These are phyloP conservation scores for Hyphopichia pseudoburtonii DNA, from an alignment of 1,139 yeast species.

Conservation along the genomic window DNA sequence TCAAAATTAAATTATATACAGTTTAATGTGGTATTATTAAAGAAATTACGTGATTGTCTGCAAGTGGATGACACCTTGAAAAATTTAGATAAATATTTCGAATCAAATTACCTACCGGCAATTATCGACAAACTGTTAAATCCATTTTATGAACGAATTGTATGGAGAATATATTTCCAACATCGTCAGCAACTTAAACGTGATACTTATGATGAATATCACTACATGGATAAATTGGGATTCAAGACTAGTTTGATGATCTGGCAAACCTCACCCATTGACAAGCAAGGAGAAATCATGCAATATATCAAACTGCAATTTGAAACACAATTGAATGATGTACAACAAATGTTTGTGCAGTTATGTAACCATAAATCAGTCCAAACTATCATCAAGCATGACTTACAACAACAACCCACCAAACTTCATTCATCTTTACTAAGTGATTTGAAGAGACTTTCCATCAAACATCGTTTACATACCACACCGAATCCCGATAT, in stretches of 20 bases:
- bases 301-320: conserved; percentile 15
- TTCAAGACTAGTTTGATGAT: conserved; percentile 35
- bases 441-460: conserved; percentile 29
- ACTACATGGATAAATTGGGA: conserved; percentile 24
- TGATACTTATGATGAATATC: conserved; percentile 17
- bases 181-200: conserved; percentile 22
- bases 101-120: conserved; percentile 23
- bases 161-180: conserved; percentile 45
- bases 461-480: conserved; percentile 30
- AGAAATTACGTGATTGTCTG: conserved; percentile 34
- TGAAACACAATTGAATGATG: conserved; percentile 15
- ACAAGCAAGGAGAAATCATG: conserved; percentile 15
- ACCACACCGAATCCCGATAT: conserved; percentile 17
- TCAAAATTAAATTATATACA: conserved; percentile 15
- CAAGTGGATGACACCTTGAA: conserved; percentile 33
- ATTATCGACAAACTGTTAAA: conserved; percentile 24
- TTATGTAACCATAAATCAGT: conserved; percentile 18
- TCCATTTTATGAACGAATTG: conserved; percentile 42
- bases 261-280: conserved; percentile 36
- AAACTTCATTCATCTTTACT: conserved; percentile 15
- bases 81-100: conserved; percentile 30
- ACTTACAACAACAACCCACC: conserved; percentile 8
- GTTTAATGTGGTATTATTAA: conserved; percentile 31
- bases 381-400: conserved; percentile 13
- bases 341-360: conserved; percentile 27